phyloP scores from a whole-genome alignment of 2,329 filamentous ascomycete species.

The Immersiporthe knoxdaviesiana region DNA sequence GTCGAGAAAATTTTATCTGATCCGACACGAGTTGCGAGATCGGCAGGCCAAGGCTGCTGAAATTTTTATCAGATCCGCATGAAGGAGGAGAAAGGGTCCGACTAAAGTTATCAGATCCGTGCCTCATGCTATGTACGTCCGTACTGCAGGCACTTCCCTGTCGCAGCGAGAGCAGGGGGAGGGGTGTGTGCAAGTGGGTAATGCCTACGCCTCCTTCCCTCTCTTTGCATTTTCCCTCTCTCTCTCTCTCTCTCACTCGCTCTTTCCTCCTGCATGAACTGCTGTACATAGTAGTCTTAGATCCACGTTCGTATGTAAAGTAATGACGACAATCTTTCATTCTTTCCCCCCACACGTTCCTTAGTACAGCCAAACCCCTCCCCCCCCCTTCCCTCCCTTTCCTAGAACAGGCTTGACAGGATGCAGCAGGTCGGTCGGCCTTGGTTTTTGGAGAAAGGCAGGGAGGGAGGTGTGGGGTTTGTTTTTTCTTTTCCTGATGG shows the following conservation, averaged over 20 bases:
- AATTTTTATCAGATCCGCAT: slow-evolving; percentile 29
- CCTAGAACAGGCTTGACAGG: background rate
- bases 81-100: slow-evolving; percentile 30
- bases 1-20: slow-evolving; percentile 24
- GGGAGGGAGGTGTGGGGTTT: no score
- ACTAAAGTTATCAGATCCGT: slow-evolving; percentile 43
- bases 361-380: background rate
- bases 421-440: slow-evolving; percentile 17
- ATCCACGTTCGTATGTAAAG: slow-evolving; percentile 11
- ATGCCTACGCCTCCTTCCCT: no score
- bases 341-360: background rate
- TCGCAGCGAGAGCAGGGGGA: no score
- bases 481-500: background rate
- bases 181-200: no score
- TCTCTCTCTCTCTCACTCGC: no score
- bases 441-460: background rate
- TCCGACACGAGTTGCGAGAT: slow-evolving; percentile 26
- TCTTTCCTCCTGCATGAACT: background rate
- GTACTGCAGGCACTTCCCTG: slow-evolving; percentile 28
- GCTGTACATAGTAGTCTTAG: no score
- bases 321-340: background rate
- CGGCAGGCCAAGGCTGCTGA: slow-evolving; percentile 17
- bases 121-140: no score
- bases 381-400: no score
- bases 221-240: no score